These are phyloP conservation scores for Colletotrichum scovillei DNA, from an alignment of 2,329 filamentous ascomycete genomes.

Conservation along the genomic window DNA sequence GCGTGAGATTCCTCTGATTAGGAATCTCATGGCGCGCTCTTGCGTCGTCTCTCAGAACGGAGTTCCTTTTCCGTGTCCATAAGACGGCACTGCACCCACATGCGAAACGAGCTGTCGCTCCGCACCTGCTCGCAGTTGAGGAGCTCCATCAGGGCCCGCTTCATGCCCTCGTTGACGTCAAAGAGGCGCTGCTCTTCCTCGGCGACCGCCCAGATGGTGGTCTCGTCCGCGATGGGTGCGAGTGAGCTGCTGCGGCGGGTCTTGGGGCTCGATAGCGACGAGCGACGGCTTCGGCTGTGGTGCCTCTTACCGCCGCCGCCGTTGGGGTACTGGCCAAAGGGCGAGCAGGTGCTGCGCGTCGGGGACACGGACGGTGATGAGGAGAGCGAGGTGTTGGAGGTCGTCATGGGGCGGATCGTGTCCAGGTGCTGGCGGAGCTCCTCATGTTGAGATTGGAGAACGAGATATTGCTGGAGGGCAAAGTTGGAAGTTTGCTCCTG, in stretches of 20 bases:
- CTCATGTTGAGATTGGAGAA: conserved; percentile 66
- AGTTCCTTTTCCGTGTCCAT: conserved; percentile 72
- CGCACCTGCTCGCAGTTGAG: conserved; percentile 70
- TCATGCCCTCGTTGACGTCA: conserved; percentile 70
- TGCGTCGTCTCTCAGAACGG: conserved; percentile 61
- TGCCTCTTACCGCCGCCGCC: conserved; percentile 48
- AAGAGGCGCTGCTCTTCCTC: conserved; percentile 65
- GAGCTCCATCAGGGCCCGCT: conserved; percentile 69
- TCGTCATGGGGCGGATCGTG: conserved; percentile 57
- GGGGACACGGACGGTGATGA: conserved; percentile 70
- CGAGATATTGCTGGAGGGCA: conserved; percentile 65
- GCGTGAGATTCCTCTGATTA: neutral
- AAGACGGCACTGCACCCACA: conserved; percentile 68
- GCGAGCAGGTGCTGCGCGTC: conserved; percentile 63
- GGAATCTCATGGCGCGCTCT: conserved; percentile 29
- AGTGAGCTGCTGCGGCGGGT: conserved; percentile 38
- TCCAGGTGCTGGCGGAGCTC: conserved; percentile 63
- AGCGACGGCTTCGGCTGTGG: conserved; percentile 57
- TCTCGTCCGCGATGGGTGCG: conserved; percentile 58
- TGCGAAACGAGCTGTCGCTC: conserved; percentile 61
- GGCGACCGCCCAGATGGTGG: conserved; percentile 60
- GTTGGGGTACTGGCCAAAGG: conserved; percentile 36
- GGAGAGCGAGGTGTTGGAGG: conserved; percentile 47
- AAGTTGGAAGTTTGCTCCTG: conserved; percentile 55
- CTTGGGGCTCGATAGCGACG: conserved; percentile 39